A percentile compares a stretch with the other conserved stretches of the same genome.
These are phyloP conservation scores for Taphrina populina DNA, from an alignment of 1,139 yeast genomes.

Conservation along the genomic window DNA sequence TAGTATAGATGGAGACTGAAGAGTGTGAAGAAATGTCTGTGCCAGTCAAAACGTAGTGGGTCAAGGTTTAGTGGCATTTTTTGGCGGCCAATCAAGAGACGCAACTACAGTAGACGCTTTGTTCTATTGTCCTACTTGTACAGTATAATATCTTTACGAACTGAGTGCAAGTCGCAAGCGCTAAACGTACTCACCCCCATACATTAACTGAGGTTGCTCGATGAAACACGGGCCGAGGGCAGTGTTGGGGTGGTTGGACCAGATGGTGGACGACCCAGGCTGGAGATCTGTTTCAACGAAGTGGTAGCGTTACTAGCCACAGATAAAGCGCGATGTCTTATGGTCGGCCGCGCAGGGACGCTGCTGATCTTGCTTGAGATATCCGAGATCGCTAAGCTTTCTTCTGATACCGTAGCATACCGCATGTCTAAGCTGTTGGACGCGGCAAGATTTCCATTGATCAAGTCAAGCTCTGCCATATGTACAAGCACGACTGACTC, in stretches of 20 bases:
- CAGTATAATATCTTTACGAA: too few species aligned
- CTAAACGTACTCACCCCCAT: too few species aligned
- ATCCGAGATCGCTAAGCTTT: background rate
- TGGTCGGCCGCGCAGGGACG: constrained; percentile 4
- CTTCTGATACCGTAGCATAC: constrained; percentile 6
- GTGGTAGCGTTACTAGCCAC: constrained; percentile 16
- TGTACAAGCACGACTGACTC: constrained; percentile 13
- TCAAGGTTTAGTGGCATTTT: too few species aligned
- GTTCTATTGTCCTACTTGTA: too few species aligned
- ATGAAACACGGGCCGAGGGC: background rate
- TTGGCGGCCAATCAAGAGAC: too few species aligned
- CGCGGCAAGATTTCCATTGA: background rate
- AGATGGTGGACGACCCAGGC: constrained; percentile 2
- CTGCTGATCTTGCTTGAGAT: background rate
- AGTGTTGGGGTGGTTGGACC: constrained; percentile 8
- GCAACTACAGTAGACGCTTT: too few species aligned
- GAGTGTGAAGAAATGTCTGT: too few species aligned
- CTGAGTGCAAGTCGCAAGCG: too few species aligned
- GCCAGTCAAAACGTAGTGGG: too few species aligned
- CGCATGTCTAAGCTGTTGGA: background rate
- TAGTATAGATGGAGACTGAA: too few species aligned
- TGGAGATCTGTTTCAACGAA: constrained; percentile 14
- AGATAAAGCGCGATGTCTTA: constrained; percentile 5
- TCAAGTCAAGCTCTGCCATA: background rate
- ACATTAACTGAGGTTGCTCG: too few species aligned